These are phyloP conservation scores for Ustilago crameri DNA, from an alignment of 1,284 basidiomycete species.

Conservation along the genomic window DNA sequence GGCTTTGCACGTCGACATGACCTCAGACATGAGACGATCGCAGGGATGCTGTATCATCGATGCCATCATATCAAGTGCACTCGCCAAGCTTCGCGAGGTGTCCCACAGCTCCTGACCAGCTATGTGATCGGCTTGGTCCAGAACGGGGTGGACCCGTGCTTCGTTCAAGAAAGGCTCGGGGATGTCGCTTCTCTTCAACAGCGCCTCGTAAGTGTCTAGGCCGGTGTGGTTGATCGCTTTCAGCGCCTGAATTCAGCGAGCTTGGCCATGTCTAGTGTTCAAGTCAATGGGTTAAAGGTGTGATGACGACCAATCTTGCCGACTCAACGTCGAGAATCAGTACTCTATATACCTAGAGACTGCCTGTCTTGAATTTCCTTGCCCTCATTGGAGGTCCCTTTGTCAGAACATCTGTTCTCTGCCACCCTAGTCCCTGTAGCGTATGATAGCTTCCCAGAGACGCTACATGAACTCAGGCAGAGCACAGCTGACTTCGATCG, in stretches of 20 bases:
- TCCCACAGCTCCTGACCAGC: conserved; percentile 14
- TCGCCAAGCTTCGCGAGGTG: conserved; percentile 8
- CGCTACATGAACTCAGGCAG: too few relatives aligned
- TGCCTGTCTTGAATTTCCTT: too few relatives aligned
- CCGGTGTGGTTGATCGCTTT: conserved; percentile 24
- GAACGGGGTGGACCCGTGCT: conserved; percentile 15
- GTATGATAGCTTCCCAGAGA: too few relatives aligned
- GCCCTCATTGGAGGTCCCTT: too few relatives aligned
- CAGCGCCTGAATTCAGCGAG: conserved; percentile 28
- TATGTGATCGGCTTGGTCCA: conserved; percentile 15
- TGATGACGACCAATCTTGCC: not conserved
- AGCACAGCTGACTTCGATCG: too few relatives aligned
- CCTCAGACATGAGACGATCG: conserved; percentile 18
- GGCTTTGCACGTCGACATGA: conserved; percentile 22
- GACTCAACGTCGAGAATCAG: too few relatives aligned
- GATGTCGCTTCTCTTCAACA: conserved; percentile 9
- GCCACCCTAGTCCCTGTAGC: too few relatives aligned
- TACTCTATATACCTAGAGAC: too few relatives aligned
- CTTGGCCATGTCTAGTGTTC: conserved; percentile 8
- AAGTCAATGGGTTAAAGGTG: not conserved
- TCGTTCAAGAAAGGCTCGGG: conserved; percentile 27
- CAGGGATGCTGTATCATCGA: conserved; percentile 19
- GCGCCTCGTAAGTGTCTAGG: conserved; percentile 24
- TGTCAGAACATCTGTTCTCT: too few relatives aligned
- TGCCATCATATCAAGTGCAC: conserved; percentile 39